Percentiles rank a stretch among this genome's conserved stretches.
Evolutionary conservation across 805 yeast species (phyloP).

Genomic region (Yamadazyma sp.): DNA sequence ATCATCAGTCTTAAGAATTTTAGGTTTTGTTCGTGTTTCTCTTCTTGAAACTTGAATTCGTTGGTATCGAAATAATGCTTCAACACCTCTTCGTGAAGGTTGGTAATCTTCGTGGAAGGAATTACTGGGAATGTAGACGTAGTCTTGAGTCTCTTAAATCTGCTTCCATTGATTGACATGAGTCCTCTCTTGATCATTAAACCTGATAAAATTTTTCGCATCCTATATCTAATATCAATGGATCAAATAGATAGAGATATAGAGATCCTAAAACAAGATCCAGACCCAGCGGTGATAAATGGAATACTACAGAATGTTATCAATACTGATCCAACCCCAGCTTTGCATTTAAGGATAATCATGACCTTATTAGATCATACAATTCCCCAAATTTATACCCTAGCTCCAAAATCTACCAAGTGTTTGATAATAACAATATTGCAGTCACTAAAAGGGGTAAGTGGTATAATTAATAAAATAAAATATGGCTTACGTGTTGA

Average conservation of each 20-base stretch:
- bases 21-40: constrained; percentile 9
- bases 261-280: constrained; percentile 2
- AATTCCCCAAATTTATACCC: constrained; percentile 27
- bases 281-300: neutral
- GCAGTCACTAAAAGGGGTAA: constrained; percentile 27
- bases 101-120: too few relatives aligned
- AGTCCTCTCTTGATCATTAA: too few relatives aligned
- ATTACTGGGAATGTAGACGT: too few relatives aligned
- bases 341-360: neutral
- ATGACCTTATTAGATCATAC: constrained; percentile 17
- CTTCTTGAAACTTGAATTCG: constrained; percentile 17
- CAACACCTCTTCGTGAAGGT: constrained; percentile 8
- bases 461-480: constrained; percentile 25
- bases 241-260: neutral
- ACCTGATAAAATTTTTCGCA: too few relatives aligned
- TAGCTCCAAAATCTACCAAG: constrained; percentile 13
- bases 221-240: too few relatives aligned
- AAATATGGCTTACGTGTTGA: constrained; percentile 1
- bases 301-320: neutral
- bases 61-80: constrained; percentile 19
- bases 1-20: constrained; percentile 14
- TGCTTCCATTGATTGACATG: too few relatives aligned
- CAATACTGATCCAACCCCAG: too few relatives aligned
- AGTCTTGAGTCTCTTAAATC: too few relatives aligned
- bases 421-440: constrained; percentile 12